A percentile compares a stretch with the other conserved stretches of the same genome.
Conservation (phyloP, 805 yeast species). For the Candida hispaniensis region DNA sequence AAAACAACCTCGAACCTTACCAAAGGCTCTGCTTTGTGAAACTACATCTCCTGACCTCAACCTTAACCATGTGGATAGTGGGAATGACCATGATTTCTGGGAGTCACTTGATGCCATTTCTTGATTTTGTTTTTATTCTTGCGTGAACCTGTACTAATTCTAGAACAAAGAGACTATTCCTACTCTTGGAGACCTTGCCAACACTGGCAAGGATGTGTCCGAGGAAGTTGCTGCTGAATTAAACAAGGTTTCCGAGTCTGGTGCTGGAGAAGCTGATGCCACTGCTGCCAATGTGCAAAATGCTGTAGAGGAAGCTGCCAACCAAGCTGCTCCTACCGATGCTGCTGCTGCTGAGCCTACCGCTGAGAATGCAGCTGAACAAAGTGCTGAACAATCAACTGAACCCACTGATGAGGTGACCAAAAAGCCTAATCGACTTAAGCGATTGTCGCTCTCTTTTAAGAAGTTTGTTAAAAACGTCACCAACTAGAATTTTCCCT, state of each 20-base stretch:
- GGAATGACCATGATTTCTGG: too few species aligned
- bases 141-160: too few species aligned
- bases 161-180: too few species aligned
- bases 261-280: conserved; percentile 15
- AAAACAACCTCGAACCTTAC: too few species aligned
- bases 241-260: conserved; percentile 16
- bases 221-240: conserved; percentile 15
- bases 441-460: conserved; percentile 21
- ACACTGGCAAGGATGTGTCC: conserved; percentile 16
- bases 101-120: too few species aligned
- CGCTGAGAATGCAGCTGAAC: conserved; percentile 1
- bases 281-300: conserved; percentile 13
- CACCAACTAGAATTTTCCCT: conserved; percentile 25
- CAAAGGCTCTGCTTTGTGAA: too few species aligned
- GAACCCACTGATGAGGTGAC: conserved; percentile 17
- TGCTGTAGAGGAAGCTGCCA: conserved; percentile 17
- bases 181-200: too few species aligned
- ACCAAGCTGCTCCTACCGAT: too few species aligned
- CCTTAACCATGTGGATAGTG: too few species aligned
- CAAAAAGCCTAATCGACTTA: conserved; percentile 24
- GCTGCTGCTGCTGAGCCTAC: conserved; percentile 7
- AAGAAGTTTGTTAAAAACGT: conserved; percentile 28
- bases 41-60: too few species aligned
- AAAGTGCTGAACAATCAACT: conserved; percentile 9
- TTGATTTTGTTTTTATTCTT: too few species aligned